Evolutionary conservation across 139 green algal species (phyloP).

Genomic region (Pedinophyceae sp.): DNA sequence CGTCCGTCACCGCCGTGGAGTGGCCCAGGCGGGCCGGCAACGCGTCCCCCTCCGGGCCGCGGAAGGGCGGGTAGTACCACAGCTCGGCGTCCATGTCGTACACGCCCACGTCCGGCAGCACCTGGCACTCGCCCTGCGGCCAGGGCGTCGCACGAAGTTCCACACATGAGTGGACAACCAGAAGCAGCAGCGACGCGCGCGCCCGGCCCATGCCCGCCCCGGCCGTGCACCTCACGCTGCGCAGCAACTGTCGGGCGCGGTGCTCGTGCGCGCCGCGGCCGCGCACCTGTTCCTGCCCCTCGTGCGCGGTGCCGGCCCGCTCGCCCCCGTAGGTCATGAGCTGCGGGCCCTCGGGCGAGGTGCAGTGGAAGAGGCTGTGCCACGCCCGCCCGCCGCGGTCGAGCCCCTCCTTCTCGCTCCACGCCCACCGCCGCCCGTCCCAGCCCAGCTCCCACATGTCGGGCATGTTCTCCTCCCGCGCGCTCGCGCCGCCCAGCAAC

Average conservation of each 20-base stretch:
- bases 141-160: not conserved
- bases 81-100: conserved; percentile 5
- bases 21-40: conserved; percentile 7
- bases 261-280: no score
- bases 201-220: not conserved
- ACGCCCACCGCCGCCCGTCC: not conserved
- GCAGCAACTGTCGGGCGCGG: no score
- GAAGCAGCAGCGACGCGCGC: not conserved
- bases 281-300: no score
- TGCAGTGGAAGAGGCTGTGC: not conserved
- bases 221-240: not conserved
- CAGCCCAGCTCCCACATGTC: not conserved
- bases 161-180: no score
- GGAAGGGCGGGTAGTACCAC: conserved; percentile 4
- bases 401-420: no score
- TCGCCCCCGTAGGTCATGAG: not conserved
- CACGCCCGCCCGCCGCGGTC: not conserved
- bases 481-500: not conserved
- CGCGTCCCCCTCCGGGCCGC: not conserved
- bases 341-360: not conserved
- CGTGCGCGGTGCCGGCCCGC: no score
- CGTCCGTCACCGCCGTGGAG: conserved; percentile 8
- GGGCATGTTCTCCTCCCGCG: not conserved
- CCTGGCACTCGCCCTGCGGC: not conserved
- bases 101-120: not conserved